Conservation (phyloP, 1,284 basidiomycete species). For the Trametes sp. region DNA sequence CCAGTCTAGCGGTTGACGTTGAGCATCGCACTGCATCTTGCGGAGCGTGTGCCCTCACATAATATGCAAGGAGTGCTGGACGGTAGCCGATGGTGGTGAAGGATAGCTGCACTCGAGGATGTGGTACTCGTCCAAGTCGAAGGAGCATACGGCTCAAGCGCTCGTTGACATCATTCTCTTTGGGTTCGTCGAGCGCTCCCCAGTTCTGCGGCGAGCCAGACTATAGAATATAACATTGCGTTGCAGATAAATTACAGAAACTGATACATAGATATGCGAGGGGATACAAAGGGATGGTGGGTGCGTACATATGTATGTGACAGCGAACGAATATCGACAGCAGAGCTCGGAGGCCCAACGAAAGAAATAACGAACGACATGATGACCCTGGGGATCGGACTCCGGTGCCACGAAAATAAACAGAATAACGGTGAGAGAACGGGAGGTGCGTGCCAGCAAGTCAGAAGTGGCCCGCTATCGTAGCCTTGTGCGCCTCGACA, state of each 20-base stretch:
- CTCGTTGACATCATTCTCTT: conserved; percentile 1
- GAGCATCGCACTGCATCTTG: conserved; percentile 10
- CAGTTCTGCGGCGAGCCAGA: not conserved
- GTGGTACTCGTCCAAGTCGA: conserved; percentile 6
- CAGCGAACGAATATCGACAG: not conserved
- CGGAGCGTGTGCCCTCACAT: conserved; percentile 13
- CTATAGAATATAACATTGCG: not conserved
- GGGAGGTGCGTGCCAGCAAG: not conserved
- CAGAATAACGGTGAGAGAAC: not conserved
- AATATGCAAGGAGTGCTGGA: not conserved
- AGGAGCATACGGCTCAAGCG: conserved; percentile 2
- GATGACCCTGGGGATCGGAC: not conserved
- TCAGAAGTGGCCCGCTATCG: not conserved
- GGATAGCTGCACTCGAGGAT: not conserved
- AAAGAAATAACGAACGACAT: not conserved
- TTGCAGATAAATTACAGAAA: not conserved
- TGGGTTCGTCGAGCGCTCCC: not conserved
- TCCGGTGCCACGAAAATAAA: no score
- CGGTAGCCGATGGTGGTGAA: not conserved
- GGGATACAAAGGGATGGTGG: not conserved
- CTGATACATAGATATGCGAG: not conserved
- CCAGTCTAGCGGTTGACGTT: conserved; percentile 21
- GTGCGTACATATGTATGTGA: not conserved
- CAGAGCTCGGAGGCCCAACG: not conserved
- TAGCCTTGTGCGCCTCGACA: conserved; percentile 12